Base-by-base conservation (phyloP, 225 moss, liverwort and hornwort species). In the Polytrichum commune region DNA sequence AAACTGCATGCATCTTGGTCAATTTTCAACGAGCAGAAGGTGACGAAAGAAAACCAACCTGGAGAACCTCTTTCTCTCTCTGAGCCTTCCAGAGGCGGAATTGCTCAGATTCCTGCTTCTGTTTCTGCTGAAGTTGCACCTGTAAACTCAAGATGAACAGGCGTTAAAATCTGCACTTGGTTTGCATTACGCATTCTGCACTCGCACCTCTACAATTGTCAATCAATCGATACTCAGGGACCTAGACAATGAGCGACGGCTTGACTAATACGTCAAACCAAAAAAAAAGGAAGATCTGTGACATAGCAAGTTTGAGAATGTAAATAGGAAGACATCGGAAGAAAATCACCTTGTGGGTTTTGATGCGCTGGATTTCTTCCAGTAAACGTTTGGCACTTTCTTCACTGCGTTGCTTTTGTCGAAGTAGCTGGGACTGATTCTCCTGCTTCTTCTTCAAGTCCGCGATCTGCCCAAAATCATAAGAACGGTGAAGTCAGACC, bases 361-460 rank as follows among this genome's bases (percentile, higher is more conserved):
- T 98, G 69, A 98, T 98, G 33, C 92, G 92, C 65, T 85, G 93
- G 53, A 98, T 98, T 58, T 98, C 97, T 28, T 98, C 97, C 27
- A 90, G 85, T 69, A 98, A 81, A 16, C 85, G 92, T 80, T 89
- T 98, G 27, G 92, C 91, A 29, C 90, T 92, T 69, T 98, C 97
- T 78, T 98, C 94, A 56, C 91, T 91, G 13, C 95, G 88, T 79
- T 95, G 91, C 73, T 98, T 98, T 13, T 89, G 88, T 60, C 90
- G 84, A 63, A 98, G 87, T 5, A 95, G 86, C 35, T 93, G 92
- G 64, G 91, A 84, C 71, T 98, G 94, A 82, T 93, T 98, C 66
- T 95, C 97, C 74, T 98, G 90, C 73, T 90, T 98, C 84, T 91
- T 97, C 74, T 91, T 98, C 72, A 98, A 78, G n/a, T 93, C 94